Conservation (phyloP, 1,284 basidiomycete genomes). For the Trichosporon asahii region DNA sequence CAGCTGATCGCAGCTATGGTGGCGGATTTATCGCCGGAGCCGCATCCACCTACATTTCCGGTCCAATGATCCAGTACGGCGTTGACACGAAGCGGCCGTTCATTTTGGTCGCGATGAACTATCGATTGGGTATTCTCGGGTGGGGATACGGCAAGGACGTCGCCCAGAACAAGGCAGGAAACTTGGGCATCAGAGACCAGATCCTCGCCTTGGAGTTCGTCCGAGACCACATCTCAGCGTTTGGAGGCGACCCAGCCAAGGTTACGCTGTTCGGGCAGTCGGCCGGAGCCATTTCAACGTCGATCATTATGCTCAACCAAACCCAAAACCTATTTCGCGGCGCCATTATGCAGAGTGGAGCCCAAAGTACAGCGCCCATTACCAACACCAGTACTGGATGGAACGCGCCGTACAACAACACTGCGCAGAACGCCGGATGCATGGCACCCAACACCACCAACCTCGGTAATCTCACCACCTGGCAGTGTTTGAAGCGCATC, state of each 20-base stretch:
- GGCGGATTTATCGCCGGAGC: slow-evolving; percentile 41
- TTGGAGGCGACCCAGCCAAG: slow-evolving; percentile 61
- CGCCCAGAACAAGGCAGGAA: slow-evolving; percentile 40
- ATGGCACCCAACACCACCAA: slow-evolving; percentile 8
- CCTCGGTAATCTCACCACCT: slow-evolving; percentile 13
- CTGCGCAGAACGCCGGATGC: slow-evolving; percentile 33
- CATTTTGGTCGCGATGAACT: slow-evolving; percentile 52
- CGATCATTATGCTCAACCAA: slow-evolving; percentile 40
- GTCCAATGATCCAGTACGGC: slow-evolving; percentile 22
- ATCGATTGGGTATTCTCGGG: slow-evolving; percentile 54
- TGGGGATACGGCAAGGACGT: slow-evolving; percentile 43
- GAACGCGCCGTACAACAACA: slow-evolving; percentile 9
- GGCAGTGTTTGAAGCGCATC: slow-evolving; percentile 16
- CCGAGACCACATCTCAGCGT: slow-evolving; percentile 60
- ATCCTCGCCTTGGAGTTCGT: slow-evolving; percentile 58
- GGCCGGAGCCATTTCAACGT: slow-evolving; percentile 21
- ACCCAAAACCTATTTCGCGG: slow-evolving; percentile 43
- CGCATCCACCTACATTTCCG: slow-evolving; percentile 27
- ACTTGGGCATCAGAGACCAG: slow-evolving; percentile 56
- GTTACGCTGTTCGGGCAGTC: slow-evolving; percentile 32
- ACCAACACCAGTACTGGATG: neutral
- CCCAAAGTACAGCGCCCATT: slow-evolving; percentile 17
- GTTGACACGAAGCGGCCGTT: slow-evolving; percentile 17
- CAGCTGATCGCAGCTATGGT: slow-evolving; percentile 32
- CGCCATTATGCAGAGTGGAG: slow-evolving; percentile 31